Evolutionary conservation across 176 grass and related monocot species (phyloP).

Genomic region (Chloris gayana): DNA sequence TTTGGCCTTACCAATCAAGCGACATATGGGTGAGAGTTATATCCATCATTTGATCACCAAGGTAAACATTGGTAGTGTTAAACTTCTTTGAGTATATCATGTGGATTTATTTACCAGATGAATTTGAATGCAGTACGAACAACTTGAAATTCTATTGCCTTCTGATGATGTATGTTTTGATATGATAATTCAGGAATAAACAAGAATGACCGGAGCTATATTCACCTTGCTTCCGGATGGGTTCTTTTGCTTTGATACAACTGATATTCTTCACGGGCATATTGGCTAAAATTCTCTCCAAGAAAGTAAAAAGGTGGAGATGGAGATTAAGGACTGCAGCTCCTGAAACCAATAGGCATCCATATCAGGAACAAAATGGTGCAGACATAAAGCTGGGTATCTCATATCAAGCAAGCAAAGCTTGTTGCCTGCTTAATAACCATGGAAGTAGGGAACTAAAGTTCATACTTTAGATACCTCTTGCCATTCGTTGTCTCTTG

Average conservation of each 20-base stretch:
- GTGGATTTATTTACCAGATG: too few relatives aligned
- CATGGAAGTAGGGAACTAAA: too few relatives aligned
- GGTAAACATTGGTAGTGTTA: too few relatives aligned
- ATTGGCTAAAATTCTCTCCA: slow-evolving; percentile 51
- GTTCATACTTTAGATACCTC: too few relatives aligned
- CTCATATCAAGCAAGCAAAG: slow-evolving; percentile 70
- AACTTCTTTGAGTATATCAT: too few relatives aligned
- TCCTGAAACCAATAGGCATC: slow-evolving; percentile 39
- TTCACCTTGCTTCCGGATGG: slow-evolving; percentile 75
- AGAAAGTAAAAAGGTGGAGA: slow-evolving; percentile 52
- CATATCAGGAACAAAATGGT: slow-evolving; percentile 37
- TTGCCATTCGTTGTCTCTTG: not conserved
- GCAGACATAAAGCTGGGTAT: slow-evolving; percentile 46
- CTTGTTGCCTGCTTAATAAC: slow-evolving; percentile 75
- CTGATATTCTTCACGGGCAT: slow-evolving; percentile 59
- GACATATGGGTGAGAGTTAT: too few relatives aligned
- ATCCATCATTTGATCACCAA: too few relatives aligned
- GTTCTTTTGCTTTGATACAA: slow-evolving; percentile 55
- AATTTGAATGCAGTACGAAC: too few relatives aligned
- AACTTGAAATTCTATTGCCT: too few relatives aligned
- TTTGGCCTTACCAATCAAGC: too few relatives aligned
- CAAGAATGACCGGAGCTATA: slow-evolving; percentile 69
- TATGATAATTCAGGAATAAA: too few relatives aligned
- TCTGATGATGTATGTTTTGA: too few relatives aligned
- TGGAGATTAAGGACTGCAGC: slow-evolving; percentile 35